Evolutionary conservation across 177 flowering plant species (phyloP).

Genomic region (Vitis hybrid): DNA sequence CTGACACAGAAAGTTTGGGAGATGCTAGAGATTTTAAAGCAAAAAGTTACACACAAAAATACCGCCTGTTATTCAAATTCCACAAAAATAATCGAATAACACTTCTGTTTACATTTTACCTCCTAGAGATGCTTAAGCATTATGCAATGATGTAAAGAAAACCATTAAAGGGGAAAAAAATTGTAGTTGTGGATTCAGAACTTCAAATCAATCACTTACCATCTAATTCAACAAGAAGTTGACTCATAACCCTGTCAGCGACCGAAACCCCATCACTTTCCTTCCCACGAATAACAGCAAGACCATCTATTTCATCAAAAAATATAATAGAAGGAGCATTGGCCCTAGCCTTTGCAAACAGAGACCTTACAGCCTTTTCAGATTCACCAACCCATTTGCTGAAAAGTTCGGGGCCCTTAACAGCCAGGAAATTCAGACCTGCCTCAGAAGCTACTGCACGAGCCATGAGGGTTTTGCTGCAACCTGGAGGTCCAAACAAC

Average conservation of each 20-base stretch:
- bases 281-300: constrained; percentile 82
- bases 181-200: too few species aligned
- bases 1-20: background rate
- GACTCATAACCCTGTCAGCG: constrained; percentile 90
- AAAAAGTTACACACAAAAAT: too few species aligned
- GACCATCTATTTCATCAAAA: constrained; percentile 97
- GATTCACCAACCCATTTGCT: constrained; percentile 99
- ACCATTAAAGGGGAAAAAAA: too few species aligned
- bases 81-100: too few species aligned
- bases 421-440: constrained; percentile 86
- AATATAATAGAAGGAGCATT: constrained; percentile 95
- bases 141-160: too few species aligned
- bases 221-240: constrained; percentile 94
- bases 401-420: constrained; percentile 95
- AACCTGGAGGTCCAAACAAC: constrained; percentile 99
- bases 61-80: too few species aligned
- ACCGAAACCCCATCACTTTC: constrained; percentile 92
- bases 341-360: constrained; percentile 91
- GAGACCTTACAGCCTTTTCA: constrained; percentile 89
- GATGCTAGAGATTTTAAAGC: background rate
- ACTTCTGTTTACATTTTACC: too few species aligned
- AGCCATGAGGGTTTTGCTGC: constrained; percentile 97
- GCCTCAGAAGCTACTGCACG: constrained; percentile 98
- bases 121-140: too few species aligned
- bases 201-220: constrained; percentile 46